Evolutionary conservation across 2,329 filamentous ascomycete genomes (phyloP), one percentile per base, ranked within the genome.

Genomic region (Atkinsonella texensis): DNA sequence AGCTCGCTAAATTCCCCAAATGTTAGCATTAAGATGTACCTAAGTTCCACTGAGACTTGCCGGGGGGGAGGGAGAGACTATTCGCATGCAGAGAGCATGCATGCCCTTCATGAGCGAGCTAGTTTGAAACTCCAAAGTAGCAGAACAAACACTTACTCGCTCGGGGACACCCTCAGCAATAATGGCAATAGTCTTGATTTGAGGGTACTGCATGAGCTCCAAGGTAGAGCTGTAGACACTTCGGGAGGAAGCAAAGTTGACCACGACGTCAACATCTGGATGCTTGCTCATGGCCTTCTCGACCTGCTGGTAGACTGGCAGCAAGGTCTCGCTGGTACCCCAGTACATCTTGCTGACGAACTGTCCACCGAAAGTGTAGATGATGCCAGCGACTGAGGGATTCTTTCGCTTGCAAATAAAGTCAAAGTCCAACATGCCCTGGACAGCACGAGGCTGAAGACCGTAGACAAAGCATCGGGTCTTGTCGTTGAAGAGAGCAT

Each of bases 291-390:
- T 84, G 63, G 93, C 93, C 80, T 96, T 95, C 62, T 82, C 77
- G 48, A 90, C 86, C 66, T 88, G 81, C 77, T 98, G 91, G 82
- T 98, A 98, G 70, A 98, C 93, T 57, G 93, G 93, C 63, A 98
- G 83, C 59, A 98, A 84, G 57, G 93, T 98, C 80, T 98, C 93
- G 76, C 89, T 96, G 68, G 93, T 98, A 67, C 93, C 93, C 93
- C 93, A 98, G 87, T 98, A 98, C 93, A 98, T 97, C 85, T 98
- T 98, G 84, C 89, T 96, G 70, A 98, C 93, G 83, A 98, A 98
- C 76, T 98, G 93, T 62, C 93, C 93, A 70, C 93, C 93, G 68
- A 98, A 98, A 63, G 93, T 96, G 80, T 98, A 98, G 80, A 98
- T 97, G 75, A 98, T 97, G 69, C 90, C 93, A 60, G 93, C 93